Evolutionary conservation across 768 basidiomycete species (phyloP), one percentile per base, ranked within the genome.

Genomic region (Inosperma sp.): DNA sequence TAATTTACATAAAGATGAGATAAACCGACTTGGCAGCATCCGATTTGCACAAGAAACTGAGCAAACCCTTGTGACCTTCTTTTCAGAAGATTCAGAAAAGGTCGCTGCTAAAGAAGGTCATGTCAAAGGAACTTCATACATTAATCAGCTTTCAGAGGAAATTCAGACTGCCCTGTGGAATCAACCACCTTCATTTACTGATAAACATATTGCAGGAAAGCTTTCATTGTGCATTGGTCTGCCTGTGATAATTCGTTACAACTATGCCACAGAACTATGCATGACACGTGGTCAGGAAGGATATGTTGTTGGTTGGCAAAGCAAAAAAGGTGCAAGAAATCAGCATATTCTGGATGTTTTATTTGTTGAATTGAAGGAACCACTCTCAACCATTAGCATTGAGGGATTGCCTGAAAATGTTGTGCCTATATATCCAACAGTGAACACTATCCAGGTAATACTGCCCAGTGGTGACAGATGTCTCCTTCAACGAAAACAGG

Each of bases 211-310:
- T 14, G 44, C 68, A 2, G 62, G 58, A 4, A 65, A 54, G 27
- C 40, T 71, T 2, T 17, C 29, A 0, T 29, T 71, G 3, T 71
- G 69, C 47, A 22, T 56, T 26, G 68, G 68, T 2, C 53, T 72
- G 55, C 70, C 67, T 12, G 57, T 72, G 1, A 64, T 72, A 56
- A 59, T 72, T 3, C 46, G 62, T 9, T 49, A 62, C 30, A 70
- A 72, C 52, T 51, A 56, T 22, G 68, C 68, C 0, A 71, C 67
- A 9, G 63, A 53, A 22, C 17, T 53, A 4, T 53, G 51, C 16
- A 52, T 47, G 43, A 52, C 51, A 1, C 31, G 23, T 0, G 47
- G 47, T 26, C 65, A 67, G 44, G 55, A 59, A 33, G 56, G 40
- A 3, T 44, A 30, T 27, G 59, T 66, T 1, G 23, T 51, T 40